These are phyloP conservation scores for Plasmodium coatneyi DNA, from an alignment of 169 alveolate species.

Conservation along the genomic window DNA sequence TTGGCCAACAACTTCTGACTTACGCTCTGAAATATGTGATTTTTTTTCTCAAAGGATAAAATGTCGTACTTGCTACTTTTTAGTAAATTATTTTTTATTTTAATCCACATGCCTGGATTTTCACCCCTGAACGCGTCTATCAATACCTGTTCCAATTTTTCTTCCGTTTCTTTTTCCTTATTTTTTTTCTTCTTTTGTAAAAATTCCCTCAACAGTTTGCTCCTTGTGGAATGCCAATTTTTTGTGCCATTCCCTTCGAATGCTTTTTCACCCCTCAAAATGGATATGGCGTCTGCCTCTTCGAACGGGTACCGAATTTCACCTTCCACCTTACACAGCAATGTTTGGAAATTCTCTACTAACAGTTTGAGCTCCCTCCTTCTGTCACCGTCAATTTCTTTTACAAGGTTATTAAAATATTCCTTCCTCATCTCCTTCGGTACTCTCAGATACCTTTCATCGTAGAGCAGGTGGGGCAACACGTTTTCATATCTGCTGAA, in stretches of 20 bases:
- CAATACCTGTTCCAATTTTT: slow-evolving; percentile 17
- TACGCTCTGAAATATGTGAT: slow-evolving; percentile 12
- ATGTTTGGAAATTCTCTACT: slow-evolving; percentile 17
- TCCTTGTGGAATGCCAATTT: slow-evolving; percentile 35
- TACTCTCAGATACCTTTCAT: slow-evolving; percentile 20
- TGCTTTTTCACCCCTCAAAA: slow-evolving; percentile 25
- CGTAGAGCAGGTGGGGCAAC: slow-evolving; percentile 25
- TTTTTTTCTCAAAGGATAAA: slow-evolving; percentile 41
- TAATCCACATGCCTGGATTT: slow-evolving; percentile 21
- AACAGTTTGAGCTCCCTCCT: slow-evolving; percentile 22
- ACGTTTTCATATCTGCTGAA: slow-evolving; percentile 47
- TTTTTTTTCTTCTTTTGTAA: slow-evolving; percentile 38
- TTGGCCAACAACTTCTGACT: slow-evolving; percentile 20
- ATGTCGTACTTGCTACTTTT: slow-evolving; percentile 38
- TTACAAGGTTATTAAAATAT: slow-evolving; percentile 37
- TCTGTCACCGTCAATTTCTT: slow-evolving; percentile 35
- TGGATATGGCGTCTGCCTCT: slow-evolving; percentile 13
- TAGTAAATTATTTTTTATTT: slow-evolving; percentile 46
- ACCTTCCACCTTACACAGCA: slow-evolving; percentile 6
- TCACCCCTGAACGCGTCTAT: neutral
- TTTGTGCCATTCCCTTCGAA: slow-evolving; percentile 19
- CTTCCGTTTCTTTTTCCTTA: neutral
- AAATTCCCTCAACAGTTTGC: slow-evolving; percentile 22
- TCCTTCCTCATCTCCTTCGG: slow-evolving; percentile 67
- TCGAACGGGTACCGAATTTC: slow-evolving; percentile 15